Percentiles rank a stretch among this genome's conserved stretches.
phyloP scores from a whole-genome alignment of 768 basidiomycete species.

The Auriscalpium microsporum region DNA sequence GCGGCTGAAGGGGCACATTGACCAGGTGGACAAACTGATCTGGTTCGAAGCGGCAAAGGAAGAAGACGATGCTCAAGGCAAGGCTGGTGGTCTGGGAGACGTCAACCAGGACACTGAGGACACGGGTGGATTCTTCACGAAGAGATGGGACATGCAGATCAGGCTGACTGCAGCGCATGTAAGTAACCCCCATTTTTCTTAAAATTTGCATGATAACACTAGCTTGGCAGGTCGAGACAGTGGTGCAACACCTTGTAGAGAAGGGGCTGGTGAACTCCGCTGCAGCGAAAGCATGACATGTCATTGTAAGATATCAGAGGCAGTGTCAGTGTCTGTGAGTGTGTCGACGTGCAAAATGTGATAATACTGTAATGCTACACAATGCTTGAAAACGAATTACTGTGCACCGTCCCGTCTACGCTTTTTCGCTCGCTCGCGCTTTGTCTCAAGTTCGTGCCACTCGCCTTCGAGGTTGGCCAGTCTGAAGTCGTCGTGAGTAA shows the following conservation, averaged over 20 bases:
- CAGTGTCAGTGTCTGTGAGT: neutral
- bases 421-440: conserved; percentile 81
- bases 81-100: conserved; percentile 88
- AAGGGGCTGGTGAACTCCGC: conserved; percentile 51
- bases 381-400: conserved; percentile 15
- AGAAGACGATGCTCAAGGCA: conserved; percentile 88
- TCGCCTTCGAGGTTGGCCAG: conserved; percentile 81
- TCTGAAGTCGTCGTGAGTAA: conserved; percentile 28
- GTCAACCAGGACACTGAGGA: conserved; percentile 80
- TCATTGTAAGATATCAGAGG: neutral
- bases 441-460: conserved; percentile 97
- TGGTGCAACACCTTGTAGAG: conserved; percentile 74
- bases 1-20: conserved; percentile 85
- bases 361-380: conserved; percentile 20
- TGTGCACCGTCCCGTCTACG: conserved; percentile 39
- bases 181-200: conserved; percentile 18
- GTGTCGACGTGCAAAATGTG: conserved; percentile 9
- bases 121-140: conserved; percentile 83
- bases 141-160: conserved; percentile 94
- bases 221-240: conserved; percentile 61
- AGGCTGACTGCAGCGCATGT: conserved; percentile 83
- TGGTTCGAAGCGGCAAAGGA: conserved; percentile 85
- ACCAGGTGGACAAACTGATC: conserved; percentile 91
- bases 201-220: conserved; percentile 2
- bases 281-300: conserved; percentile 14